Evolutionary conservation across 2,329 filamentous ascomycete genomes (phyloP).

Genomic region (Immersiporthe knoxdaviesiana): DNA sequence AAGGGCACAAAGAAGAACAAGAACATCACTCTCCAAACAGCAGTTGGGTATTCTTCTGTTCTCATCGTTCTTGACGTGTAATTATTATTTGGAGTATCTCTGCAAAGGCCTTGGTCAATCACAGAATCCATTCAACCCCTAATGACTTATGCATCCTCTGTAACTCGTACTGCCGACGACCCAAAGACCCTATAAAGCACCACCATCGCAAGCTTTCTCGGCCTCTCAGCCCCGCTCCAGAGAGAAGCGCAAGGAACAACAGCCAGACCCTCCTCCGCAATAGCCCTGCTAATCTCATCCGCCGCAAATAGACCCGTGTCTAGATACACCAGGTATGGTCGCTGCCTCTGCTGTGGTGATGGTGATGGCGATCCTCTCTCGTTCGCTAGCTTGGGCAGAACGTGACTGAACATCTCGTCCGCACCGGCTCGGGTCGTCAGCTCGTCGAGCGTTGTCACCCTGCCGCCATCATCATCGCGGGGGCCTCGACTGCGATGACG

Average conservation of each 20-base stretch:
- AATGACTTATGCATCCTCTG: neutral
- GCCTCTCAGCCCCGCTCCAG: constrained; percentile 7
- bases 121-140: neutral
- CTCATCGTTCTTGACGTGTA: too few relatives aligned
- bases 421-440: neutral
- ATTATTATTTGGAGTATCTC: neutral
- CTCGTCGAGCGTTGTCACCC: neutral
- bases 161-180: neutral
- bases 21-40: too few relatives aligned
- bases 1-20: too few relatives aligned
- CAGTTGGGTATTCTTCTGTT: too few relatives aligned
- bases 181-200: constrained; percentile 15
- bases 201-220: constrained; percentile 17
- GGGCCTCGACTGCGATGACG: constrained; percentile 8
- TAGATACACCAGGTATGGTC: constrained; percentile 37
- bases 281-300: constrained; percentile 13
- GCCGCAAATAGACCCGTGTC: constrained; percentile 18
- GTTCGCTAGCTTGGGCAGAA: neutral
- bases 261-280: constrained; percentile 9
- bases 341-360: neutral
- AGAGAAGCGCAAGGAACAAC: constrained; percentile 26
- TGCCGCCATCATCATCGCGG: neutral
- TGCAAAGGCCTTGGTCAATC: neutral
- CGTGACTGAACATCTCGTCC: neutral
- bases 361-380: neutral